Conservation (phyloP, 192 early-diverging fungal species). For the Spizellomyces sp. region DNA sequence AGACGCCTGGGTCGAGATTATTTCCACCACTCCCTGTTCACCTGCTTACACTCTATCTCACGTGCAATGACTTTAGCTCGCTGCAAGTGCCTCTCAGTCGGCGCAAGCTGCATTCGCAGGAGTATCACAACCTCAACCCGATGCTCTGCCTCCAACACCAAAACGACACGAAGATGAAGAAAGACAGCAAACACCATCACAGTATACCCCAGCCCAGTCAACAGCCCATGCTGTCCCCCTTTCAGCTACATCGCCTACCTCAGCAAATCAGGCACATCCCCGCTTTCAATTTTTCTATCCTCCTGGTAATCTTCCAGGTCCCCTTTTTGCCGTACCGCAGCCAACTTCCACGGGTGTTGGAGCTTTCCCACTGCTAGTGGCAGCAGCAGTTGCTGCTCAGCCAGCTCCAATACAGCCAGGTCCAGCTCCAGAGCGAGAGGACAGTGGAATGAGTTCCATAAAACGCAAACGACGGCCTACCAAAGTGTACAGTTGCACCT, state of each 20-base stretch:
- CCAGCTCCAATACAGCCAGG: conserved; percentile 16
- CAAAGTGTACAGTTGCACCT: conserved; percentile 56
- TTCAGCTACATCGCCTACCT: background rate
- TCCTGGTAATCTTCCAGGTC: background rate
- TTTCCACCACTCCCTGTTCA: background rate
- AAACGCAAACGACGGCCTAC: conserved; percentile 23
- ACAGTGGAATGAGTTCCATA: background rate
- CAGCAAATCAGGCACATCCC: background rate
- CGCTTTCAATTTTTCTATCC: conserved; percentile 16
- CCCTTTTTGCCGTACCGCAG: conserved; percentile 1
- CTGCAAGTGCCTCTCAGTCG: conserved; percentile 7
- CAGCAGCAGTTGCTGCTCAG: conserved; percentile 23
- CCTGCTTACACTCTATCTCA: background rate
- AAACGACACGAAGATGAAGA: background rate
- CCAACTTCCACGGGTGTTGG: conserved; percentile 7
- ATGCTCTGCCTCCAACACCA: conserved; percentile 17
- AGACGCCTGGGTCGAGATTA: background rate
- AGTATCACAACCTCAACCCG: background rate
- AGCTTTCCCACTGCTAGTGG: conserved; percentile 20
- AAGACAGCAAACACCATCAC: background rate
- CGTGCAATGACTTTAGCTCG: background rate
- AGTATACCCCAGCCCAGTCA: background rate
- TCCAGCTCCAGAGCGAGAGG: background rate
- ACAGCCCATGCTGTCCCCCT: background rate
- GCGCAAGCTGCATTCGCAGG: background rate